phyloP scores from a whole-genome alignment of 352 stramenopile species.

The Aphanomyces cochlioides region DNA sequence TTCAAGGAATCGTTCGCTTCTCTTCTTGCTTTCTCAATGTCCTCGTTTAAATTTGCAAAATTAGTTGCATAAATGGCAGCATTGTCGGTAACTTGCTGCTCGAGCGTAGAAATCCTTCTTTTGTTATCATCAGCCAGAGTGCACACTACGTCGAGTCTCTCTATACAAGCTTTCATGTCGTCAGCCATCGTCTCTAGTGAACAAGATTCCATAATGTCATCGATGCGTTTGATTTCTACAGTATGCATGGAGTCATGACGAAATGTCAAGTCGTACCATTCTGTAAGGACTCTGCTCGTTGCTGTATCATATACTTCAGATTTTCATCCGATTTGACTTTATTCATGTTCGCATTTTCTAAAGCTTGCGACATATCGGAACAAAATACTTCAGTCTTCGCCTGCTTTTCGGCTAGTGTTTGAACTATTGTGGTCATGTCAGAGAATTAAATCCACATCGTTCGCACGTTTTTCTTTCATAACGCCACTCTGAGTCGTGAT shows the following conservation, averaged over 20 bases:
- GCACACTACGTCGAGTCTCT: slow-evolving; percentile 2
- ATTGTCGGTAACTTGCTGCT: slow-evolving; percentile 1
- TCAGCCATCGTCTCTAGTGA: slow-evolving; percentile 17
- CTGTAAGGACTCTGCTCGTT: slow-evolving; percentile 17
- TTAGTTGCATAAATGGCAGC: slow-evolving; percentile 29
- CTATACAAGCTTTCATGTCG: slow-evolving; percentile 18
- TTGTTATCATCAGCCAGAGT: slow-evolving; percentile 20
- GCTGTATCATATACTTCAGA: slow-evolving; percentile 24
- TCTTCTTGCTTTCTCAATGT: slow-evolving; percentile 54
- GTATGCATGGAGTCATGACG: not conserved
- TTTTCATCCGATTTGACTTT: slow-evolving; percentile 30
- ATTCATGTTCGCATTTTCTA: slow-evolving; percentile 15
- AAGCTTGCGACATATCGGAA: slow-evolving; percentile 21
- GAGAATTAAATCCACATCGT: not conserved
- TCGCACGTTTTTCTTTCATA: slow-evolving; percentile 28
- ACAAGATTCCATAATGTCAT: slow-evolving; percentile 22
- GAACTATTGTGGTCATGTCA: slow-evolving; percentile 11
- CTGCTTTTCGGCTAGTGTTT: slow-evolving; percentile 26
- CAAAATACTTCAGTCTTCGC: slow-evolving; percentile 24
- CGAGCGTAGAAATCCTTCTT: slow-evolving; percentile 1
- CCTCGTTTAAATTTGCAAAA: slow-evolving; percentile 33
- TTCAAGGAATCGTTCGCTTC: slow-evolving; percentile 38
- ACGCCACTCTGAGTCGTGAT: slow-evolving; percentile 24
- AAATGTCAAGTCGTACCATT: slow-evolving; percentile 20
- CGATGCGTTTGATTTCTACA: slow-evolving; percentile 30